These are phyloP conservation scores for Talaromyces sp. DNA, from an alignment of 2,329 filamentous ascomycete genomes.

Conservation along the genomic window DNA sequence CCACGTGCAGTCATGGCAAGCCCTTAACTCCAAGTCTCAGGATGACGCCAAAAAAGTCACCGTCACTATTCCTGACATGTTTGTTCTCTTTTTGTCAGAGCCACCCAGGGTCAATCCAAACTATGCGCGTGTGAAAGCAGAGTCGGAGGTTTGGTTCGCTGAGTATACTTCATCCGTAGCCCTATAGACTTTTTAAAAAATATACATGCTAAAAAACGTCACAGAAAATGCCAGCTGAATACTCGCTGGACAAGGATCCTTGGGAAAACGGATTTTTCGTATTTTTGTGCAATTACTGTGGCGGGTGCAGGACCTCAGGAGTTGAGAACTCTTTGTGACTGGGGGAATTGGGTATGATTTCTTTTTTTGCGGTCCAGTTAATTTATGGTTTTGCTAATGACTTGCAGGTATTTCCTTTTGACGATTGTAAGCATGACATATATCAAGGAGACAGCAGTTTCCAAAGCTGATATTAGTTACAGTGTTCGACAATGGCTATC, in stretches of 20 bases:
- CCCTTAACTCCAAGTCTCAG: background rate
- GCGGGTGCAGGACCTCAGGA: constrained; percentile 18
- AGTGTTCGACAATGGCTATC: constrained; percentile 27
- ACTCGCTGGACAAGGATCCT: constrained; percentile 3
- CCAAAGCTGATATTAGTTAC: background rate
- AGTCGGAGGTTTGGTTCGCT: constrained; percentile 21
- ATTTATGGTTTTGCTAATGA: background rate
- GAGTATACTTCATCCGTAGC: constrained; percentile 9
- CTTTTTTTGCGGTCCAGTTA: background rate
- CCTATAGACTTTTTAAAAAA: background rate
- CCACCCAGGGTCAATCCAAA: constrained; percentile 17
- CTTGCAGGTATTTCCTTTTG: constrained; percentile 3
- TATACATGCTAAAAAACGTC: constrained; percentile 4
- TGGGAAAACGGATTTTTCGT: constrained; percentile 19
- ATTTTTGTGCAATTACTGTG: constrained; percentile 19
- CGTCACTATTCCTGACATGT: constrained; percentile 21
- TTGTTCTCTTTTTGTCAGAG: constrained; percentile 23
- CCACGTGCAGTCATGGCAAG: background rate
- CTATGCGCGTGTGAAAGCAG: constrained; percentile 17
- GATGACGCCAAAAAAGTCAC: background rate
- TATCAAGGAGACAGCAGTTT: background rate
- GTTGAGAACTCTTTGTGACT: constrained; percentile 21
- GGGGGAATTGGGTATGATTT: constrained; percentile 21
- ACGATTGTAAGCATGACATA: background rate
- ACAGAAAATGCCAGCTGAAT: background rate